Base-by-base conservation (phyloP, 106 monocot species). In the Dioscorea alata region DNA sequence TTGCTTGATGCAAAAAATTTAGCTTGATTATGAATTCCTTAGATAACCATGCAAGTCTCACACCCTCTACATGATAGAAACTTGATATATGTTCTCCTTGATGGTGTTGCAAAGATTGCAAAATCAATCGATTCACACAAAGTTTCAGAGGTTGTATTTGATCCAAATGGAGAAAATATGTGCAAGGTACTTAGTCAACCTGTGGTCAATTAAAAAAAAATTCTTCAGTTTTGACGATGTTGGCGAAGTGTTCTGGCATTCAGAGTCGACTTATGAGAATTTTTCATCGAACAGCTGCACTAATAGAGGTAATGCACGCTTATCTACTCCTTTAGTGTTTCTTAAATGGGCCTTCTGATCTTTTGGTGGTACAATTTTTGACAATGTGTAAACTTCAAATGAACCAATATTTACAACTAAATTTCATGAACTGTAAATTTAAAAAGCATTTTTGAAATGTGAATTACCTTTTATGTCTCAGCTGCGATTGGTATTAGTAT, bases 181-280 rank as follows among this genome's bases (percentile, higher is more conserved):
- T 71, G 35, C 50, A 62, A 66, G 59, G 24, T 63, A 20, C 22
- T 61, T 59, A 35, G 14, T 23, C 75, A 70, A 28, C 57, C 73
- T 50, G 80, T 79, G 16, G 61, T 92, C 34, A 48, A 69, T 77
- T 67, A 49, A 61, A 61, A 61, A 61, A 87, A 54, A 67, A 92
- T 35, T 89, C 85, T 21, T 83, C 84, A 52, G 81, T 90, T 79
- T 79, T 97, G 69, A 81, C 48, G 20, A 77, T 72, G 69, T 67
- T 92, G 51, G 87, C 71, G 61, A 90, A 71, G 70, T 75, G 76
- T 10, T 80, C 85, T 71, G 97, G 92, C 79, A 49, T 97, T 75
- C 89, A 97, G 33, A 84, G 92, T 63, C 92, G 97, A 80, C 81
- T 97, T 68, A 80, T 89, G 61, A 89, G 92, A 82, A 90, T 97